Evolutionary conservation across 1,284 basidiomycete genomes (phyloP), one percentile per base, ranked within the genome.

Genomic region (Bjerkandera adusta): DNA sequence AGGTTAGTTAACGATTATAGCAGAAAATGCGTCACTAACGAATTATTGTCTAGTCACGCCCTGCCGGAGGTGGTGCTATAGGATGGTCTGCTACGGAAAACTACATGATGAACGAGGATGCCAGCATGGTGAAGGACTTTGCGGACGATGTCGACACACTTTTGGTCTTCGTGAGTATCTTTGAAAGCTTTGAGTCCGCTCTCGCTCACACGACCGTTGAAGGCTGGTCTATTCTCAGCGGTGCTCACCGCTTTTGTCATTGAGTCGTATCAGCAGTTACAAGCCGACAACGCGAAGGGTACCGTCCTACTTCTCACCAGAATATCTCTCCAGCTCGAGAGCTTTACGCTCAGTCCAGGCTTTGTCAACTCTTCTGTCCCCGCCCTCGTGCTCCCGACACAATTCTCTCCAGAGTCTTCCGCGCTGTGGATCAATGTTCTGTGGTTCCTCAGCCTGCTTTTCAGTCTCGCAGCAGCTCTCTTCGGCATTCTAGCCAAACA

Each of bases 391-490:
- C 3, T 4, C 1, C 12, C 26, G 1, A 13, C 27, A 12, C 12
- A 7, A 13, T 42, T 33, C 26, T 8, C 13, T 8, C 40, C 29
- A 7, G 11, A 22, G 8, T 6, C 26, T 2, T 8, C 27, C n/a
- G 37, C 45, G 2, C 12, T 37, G 2, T 18, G 45, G 6, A 32
- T 51, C 36, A 53, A 51, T 22, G 33, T 34, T 5, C 40, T 56
- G 3, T 56, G 54, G 52, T 51, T 56, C 30, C 20, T 29, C 5
- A 48, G 48, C 15, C 38, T 56, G 2, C 47, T 53, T 10, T 32
- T 53, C 40, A 51, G 49, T 25, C 45, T 56, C 1, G 39, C 45
- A 6, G 43, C 51, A 3, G 54, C 54, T 8, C 43, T 46, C 15
- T 38, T 56, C 27, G 27, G 27, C 27, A 30, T 30, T n/a, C 27